Evolutionary conservation across 1,284 basidiomycete genomes (phyloP), one percentile per base, ranked within the genome.

Genomic region (Irpex sp.): DNA sequence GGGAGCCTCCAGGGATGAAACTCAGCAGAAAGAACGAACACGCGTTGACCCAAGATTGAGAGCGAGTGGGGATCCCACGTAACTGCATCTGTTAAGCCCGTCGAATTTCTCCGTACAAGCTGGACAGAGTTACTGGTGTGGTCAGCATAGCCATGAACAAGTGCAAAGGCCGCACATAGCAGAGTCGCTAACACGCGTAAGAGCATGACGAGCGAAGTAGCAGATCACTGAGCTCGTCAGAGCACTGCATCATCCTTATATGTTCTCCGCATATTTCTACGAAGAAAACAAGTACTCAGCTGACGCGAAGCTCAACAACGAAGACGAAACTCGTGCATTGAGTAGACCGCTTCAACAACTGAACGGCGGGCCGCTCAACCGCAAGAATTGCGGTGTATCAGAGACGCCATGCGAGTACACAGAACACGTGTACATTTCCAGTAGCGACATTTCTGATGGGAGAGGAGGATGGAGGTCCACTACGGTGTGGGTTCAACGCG

Each of bases 61-160:
- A 85, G 70, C 6, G 81, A 83, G 65, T 81, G 76, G 39, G 78
- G 68, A 69, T 85, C 83, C 83, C 83, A 86, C 26, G 81, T 77
- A 4, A 85, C 81, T 3, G 71, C 75, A 56, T 82, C 72, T 3
- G 81, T 82, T 39, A 83, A 72, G 0, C 81, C 80, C 19, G 80
- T 82, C 4, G 79, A 70, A 55, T 68, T 71, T 7, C 68, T 58
- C 11, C 61, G 66, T 19, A 21, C 15, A 37, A 66, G 54, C 5
- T 15, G 13, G 36, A 19, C 33, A 50, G 17, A 4, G 8, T 26
- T 13, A 54, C 31, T 57, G 8, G 31, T 7, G 15, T n/a, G 19
- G 36, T 21, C 37, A 43, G 17, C 9, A 15, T 19, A 21, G 60
- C 37, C 11, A 19, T 36, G 33, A 15, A 56, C 13, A 35, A 51